Base-by-base conservation (phyloP, 352 stramenopile genomes). In the Globisporangium acanthophoron region DNA sequence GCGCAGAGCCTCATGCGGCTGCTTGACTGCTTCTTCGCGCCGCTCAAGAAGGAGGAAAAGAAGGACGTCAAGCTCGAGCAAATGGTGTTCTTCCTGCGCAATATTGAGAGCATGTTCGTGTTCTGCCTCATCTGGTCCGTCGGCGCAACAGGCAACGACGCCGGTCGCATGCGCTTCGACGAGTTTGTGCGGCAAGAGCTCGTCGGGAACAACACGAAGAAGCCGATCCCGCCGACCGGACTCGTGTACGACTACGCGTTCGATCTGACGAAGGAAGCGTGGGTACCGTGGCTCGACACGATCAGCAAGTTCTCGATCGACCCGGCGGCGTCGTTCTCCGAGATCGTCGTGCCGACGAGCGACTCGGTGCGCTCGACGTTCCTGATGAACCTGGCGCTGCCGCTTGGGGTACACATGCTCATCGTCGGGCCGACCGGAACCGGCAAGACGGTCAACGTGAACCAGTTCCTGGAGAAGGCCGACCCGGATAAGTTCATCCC, bases 391-490 rank as follows among this genome's bases (percentile, higher is more conserved):
- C 64, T 96, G 27, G 78, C 90, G 27, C 58, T 98, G 3, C 73
- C 74, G 2, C 63, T 89, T 55, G 75, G 77, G 16, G 87, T 97
- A 13, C 92, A 98, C 62, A 81, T 98, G 61, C 73, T 98, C 0
- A 96, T 98, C 56, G 88, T 95, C n/a, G 94, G 93, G 3, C 88
- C 91, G 1, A 98, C 94, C 0, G 94, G 94, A 0, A 98, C 94
- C 5, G 94, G 94, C 29, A 98, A 98, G 59, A 98, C 93, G 0
- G 86, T 98, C 33, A 97, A 97, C 56, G 91, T 98, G 40, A 94
- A 90, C 62, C 80, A 95, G 49, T 94, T 97, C 56, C 71, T 98
- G 5, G 87, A 96, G 58, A 87, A 86, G 31, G 86, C 77, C 3
- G 73, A 97, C 46, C 74, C 84, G 0, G 88, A 98, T 53, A 94